Evolutionary conservation across 2,329 filamentous ascomycete species (phyloP).

Genomic region (Lizonia empirigonia): DNA sequence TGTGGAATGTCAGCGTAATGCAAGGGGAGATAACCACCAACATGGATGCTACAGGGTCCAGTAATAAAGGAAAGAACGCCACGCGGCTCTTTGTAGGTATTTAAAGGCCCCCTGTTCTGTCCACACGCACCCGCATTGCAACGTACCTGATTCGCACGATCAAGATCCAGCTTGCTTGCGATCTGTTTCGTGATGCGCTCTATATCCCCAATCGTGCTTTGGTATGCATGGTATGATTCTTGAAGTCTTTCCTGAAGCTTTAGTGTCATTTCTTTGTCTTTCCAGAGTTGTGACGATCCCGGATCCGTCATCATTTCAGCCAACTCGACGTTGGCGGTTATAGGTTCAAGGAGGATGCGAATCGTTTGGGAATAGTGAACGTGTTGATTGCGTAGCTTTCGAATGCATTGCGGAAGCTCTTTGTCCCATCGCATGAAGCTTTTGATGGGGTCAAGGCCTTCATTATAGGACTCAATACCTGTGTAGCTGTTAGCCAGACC

Average conservation of each 20-base stretch:
- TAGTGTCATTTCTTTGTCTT: constrained; percentile 32
- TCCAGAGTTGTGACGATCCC: constrained; percentile 39
- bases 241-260: constrained; percentile 43
- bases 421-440: constrained; percentile 45
- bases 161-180: constrained; percentile 45
- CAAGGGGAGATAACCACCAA: constrained; percentile 8
- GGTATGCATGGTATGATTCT: constrained; percentile 44
- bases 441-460: constrained; percentile 49
- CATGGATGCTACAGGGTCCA: background rate
- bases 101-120: background rate
- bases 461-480: constrained; percentile 47
- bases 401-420: constrained; percentile 44
- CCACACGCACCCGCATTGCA: background rate
- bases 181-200: constrained; percentile 45
- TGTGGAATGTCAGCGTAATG: constrained; percentile 27
- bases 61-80: background rate
- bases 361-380: constrained; percentile 47
- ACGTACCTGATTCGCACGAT: constrained; percentile 41
- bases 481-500: background rate
- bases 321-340: constrained; percentile 45
- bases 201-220: constrained; percentile 44
- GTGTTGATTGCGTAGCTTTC: constrained; percentile 46
- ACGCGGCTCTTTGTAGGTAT: background rate
- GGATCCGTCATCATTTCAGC: constrained; percentile 45
- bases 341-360: constrained; percentile 43